Evolutionary conservation across 805 yeast species (phyloP), one percentile per base, ranked within the genome.

Genomic region (Schizosaccharomyces lindneri): DNA sequence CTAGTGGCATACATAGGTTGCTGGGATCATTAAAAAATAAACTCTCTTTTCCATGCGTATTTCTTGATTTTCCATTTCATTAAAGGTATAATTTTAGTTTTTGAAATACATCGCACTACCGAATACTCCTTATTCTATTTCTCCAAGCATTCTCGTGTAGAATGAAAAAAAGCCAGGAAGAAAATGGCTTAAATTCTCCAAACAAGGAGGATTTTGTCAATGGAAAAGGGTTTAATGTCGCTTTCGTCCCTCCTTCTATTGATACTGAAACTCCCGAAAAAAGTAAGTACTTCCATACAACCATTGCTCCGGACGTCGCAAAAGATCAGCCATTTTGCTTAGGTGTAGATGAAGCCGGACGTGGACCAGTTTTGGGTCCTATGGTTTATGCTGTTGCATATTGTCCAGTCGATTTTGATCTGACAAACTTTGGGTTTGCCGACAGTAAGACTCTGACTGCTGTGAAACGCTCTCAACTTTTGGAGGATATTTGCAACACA

Each of bases 341-440:
- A 11, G 99, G 99, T 0, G 95, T 93, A 0, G 99, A 93, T 71
- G 99, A 93, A 70, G 99, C 99, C 0, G 99, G 99, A 0, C 77
- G 99, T 65, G 99, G 99, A 0, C 99, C 99, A 0, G 97, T 94
- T 0, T 68, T 94, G 51, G 98, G 67, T 3, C 95, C 97, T 0
- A 93, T 93, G 98, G 98, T 93, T 1, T 93, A 93, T 68, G 95
- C 95, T 2, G 75, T 87, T 5, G 82, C 93, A 2, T 93, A 87
- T 69, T 83, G 95, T 64, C 71, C 82, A 13, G 75, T 77, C 59
- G 70, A 73, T 0, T 85, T 79, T 73, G 64, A 70, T 65, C 75
- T 84, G 61, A 77, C 78, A 31, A 72, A 77, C 41, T 83, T 80
- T 65, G 96, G 88, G 17, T 93, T 93, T 73, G 95, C 90, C 11